phyloP scores from a whole-genome alignment of 768 basidiomycete genomes.

The Rhodosporidiobolus odoratus region DNA sequence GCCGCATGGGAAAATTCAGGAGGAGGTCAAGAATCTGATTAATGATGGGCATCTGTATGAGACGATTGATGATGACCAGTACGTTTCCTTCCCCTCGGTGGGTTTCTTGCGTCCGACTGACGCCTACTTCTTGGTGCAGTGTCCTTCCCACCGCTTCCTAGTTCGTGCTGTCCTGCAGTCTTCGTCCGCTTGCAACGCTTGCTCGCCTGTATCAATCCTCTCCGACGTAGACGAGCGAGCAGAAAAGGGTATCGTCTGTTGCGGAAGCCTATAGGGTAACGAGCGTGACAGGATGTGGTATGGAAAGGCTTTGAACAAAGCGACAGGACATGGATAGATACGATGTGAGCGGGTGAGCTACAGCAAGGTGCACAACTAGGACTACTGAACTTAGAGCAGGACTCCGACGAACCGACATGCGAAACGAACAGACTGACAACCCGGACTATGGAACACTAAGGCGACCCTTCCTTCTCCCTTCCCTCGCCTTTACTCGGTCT shows the following conservation, averaged over 20 bases:
- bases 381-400: too few species aligned
- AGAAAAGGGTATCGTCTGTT: neutral
- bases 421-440: too few species aligned
- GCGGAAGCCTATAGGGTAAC: neutral
- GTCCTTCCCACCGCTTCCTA: slow-evolving; percentile 18
- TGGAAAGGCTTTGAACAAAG: too few species aligned
- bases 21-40: slow-evolving; percentile 70
- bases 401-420: too few species aligned
- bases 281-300: neutral
- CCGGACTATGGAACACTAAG: too few species aligned
- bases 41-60: slow-evolving; percentile 73
- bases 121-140: neutral
- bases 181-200: neutral
- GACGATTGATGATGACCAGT: slow-evolving; percentile 49
- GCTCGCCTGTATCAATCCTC: too few species aligned
- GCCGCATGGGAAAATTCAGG: slow-evolving; percentile 58
- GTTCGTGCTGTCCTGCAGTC: neutral
- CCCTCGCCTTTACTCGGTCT: too few species aligned
- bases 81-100: neutral
- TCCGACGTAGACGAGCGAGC: neutral
- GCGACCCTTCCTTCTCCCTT: too few species aligned
- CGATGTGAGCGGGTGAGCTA: neutral
- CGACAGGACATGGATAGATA: neutral
- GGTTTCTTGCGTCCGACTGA: neutral
- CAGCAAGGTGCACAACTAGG: too few species aligned